phyloP scores from a whole-genome alignment of 2,329 filamentous ascomycete genomes.

The Diaporthe sp. region DNA sequence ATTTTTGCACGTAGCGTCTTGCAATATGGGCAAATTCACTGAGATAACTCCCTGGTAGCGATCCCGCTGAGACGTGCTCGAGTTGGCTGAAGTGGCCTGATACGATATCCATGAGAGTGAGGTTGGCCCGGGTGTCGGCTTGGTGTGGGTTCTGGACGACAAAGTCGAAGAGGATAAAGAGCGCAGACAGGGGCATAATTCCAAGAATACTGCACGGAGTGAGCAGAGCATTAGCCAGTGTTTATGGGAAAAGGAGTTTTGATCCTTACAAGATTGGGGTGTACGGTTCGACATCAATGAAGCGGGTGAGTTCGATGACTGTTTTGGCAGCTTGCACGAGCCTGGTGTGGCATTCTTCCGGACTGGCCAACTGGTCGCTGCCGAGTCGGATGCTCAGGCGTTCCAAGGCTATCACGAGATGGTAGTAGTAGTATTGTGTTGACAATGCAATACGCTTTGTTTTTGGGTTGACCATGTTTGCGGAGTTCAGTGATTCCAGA shows the following conservation, averaged over 20 bases:
- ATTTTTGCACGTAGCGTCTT: not conserved
- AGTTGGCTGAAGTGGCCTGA: constrained; percentile 40
- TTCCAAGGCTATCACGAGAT: not conserved
- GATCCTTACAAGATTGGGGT: not conserved
- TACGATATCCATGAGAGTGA: constrained; percentile 38
- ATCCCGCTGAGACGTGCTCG: constrained; percentile 35
- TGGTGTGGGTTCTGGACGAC: constrained; percentile 43
- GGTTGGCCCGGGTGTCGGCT: constrained; percentile 39
- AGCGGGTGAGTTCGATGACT: not conserved
- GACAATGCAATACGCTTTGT: not conserved
- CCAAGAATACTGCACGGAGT: constrained; percentile 37
- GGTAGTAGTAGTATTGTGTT: not conserved
- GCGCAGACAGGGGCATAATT: constrained; percentile 40
- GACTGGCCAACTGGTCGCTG: not conserved
- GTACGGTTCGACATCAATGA: not conserved
- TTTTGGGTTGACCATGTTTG: not conserved
- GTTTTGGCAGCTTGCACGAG: not conserved
- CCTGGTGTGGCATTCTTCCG: not conserved
- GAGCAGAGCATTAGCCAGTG: not conserved
- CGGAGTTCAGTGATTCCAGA: not conserved
- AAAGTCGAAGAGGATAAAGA: constrained; percentile 44
- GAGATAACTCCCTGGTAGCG: constrained; percentile 37
- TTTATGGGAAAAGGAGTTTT: too few species aligned
- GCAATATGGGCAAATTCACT: constrained; percentile 37
- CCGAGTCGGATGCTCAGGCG: not conserved